These are phyloP conservation scores for Aspergillus awamori DNA, from an alignment of 2,329 filamentous ascomycete genomes.

Conservation along the genomic window DNA sequence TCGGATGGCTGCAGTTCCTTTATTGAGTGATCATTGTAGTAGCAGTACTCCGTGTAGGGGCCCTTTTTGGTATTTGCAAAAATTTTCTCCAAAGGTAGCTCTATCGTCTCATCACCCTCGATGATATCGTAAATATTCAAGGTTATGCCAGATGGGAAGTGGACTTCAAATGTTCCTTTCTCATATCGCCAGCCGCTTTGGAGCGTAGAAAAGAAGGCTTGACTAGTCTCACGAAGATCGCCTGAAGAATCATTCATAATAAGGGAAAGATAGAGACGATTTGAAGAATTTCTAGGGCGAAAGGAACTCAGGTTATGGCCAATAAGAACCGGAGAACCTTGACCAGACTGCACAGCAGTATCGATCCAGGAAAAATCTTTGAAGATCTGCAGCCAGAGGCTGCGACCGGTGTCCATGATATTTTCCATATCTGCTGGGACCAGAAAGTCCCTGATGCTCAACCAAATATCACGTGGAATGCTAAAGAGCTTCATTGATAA, in stretches of 20 bases:
- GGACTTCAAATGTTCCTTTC: neutral
- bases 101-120: too few species aligned
- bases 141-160: too few species aligned
- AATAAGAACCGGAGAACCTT: conserved; percentile 3
- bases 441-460: too few species aligned
- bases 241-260: neutral
- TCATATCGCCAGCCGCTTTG: neutral
- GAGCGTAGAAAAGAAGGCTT: conserved; percentile 3
- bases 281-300: neutral
- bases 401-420: neutral
- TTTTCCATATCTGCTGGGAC: too few species aligned
- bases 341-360: neutral
- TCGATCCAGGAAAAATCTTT: conserved; percentile 1
- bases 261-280: neutral
- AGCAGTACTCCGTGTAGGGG: too few species aligned
- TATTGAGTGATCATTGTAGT: too few species aligned
- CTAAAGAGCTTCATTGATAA: too few species aligned
- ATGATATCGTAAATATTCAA: too few species aligned
- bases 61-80: too few species aligned
- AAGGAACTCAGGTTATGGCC: conserved; percentile 1
- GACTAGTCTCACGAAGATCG: neutral
- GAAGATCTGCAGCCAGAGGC: conserved; percentile 4
- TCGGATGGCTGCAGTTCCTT: too few species aligned
- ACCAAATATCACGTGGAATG: too few species aligned
- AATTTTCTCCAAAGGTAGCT: too few species aligned